phyloP scores from a whole-genome alignment of 306 rosid species.

The Quillaja saponaria region DNA sequence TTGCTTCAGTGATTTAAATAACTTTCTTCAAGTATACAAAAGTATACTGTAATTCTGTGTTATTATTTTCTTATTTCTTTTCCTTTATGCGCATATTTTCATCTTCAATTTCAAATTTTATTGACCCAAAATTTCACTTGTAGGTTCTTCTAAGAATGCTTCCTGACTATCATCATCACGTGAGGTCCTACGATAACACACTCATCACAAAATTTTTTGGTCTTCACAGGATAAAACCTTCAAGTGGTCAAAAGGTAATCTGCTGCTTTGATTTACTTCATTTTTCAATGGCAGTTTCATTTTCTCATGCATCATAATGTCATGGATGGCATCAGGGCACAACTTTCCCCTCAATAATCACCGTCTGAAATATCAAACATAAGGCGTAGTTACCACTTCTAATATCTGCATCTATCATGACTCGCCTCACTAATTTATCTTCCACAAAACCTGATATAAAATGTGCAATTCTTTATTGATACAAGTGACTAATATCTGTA shows the following conservation, averaged over 20 bases:
- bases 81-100: conserved; percentile 1
- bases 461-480: conserved; percentile 25
- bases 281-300: conserved; percentile 8
- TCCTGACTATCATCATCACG: conserved; percentile 94
- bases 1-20: background rate
- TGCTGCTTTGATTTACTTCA: conserved; percentile 10
- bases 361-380: conserved; percentile 16
- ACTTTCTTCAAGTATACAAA: conserved; percentile 1
- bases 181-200: conserved; percentile 84
- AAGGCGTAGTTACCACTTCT: conserved; percentile 6
- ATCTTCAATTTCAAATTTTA: conserved; percentile 22
- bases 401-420: conserved; percentile 20
- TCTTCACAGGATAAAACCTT: conserved; percentile 95
- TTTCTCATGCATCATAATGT: conserved; percentile 20
- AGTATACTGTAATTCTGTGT: conserved; percentile 1
- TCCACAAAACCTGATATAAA: conserved; percentile 25
- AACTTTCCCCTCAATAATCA: conserved; percentile 10
- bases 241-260: conserved; percentile 93
- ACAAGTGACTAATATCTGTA: conserved; percentile 33
- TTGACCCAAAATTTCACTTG: conserved; percentile 39
- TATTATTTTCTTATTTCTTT: conserved; percentile 17
- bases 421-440: conserved; percentile 8
- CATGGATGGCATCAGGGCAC: conserved; percentile 6
- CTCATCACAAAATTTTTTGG: conserved; percentile 94
- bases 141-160: conserved; percentile 97